phyloP scores from a whole-genome alignment of 2,329 filamentous ascomycete species.

The Pseudogymnoascus sp. region DNA sequence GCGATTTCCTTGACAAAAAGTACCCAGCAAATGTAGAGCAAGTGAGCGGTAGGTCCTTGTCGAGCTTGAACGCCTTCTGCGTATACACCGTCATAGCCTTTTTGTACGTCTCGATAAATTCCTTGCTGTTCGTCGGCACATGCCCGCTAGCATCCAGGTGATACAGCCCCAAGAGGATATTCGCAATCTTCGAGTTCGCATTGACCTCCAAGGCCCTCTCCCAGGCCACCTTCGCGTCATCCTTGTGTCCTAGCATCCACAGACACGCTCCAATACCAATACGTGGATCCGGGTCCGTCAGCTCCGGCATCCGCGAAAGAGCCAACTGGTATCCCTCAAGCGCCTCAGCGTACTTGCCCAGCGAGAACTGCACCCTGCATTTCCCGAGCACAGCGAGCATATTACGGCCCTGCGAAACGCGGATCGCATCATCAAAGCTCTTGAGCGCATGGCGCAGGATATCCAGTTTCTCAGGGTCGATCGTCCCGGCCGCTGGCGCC shows the following conservation, averaged over 20 bases:
- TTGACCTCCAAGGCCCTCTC: constrained; percentile 74
- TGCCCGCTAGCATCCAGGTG: constrained; percentile 81
- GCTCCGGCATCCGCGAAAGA: constrained; percentile 72
- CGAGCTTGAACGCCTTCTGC: constrained; percentile 85
- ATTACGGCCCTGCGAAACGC: constrained; percentile 76
- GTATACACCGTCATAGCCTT: constrained; percentile 92
- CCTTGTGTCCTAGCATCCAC: constrained; percentile 92
- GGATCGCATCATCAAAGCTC: constrained; percentile 88
- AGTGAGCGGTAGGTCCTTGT: constrained; percentile 82
- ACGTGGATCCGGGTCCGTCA: constrained; percentile 87
- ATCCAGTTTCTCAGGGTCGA: constrained; percentile 67
- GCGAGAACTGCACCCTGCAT: constrained; percentile 75
- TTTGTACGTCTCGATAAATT: constrained; percentile 79
- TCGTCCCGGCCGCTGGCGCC: constrained; percentile 48
- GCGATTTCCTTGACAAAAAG: constrained; percentile 75
- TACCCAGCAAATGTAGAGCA: constrained; percentile 87
- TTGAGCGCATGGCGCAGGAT: constrained; percentile 79
- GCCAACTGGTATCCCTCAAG: constrained; percentile 81
- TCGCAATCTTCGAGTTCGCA: constrained; percentile 78
- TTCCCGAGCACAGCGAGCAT: constrained; percentile 89
- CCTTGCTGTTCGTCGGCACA: constrained; percentile 72
- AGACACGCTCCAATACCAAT: constrained; percentile 96
- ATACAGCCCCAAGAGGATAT: constrained; percentile 82
- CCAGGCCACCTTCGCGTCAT: constrained; percentile 87
- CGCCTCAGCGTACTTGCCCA: constrained; percentile 78